Base-by-base conservation (phyloP, 257 asterid species). In the Solanum piurae region DNA sequence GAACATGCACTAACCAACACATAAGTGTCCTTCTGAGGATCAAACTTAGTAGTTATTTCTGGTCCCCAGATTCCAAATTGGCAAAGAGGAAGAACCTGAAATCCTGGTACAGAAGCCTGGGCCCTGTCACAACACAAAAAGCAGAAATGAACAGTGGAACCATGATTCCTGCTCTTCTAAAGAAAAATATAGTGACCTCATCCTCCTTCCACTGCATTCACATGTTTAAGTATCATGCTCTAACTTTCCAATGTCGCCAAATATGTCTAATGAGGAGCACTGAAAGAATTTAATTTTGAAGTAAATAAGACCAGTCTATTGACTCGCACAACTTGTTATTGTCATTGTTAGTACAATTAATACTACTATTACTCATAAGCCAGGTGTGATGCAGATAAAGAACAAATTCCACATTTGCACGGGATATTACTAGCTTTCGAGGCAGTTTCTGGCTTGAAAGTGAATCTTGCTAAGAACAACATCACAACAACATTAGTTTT, bases 1-100 rank as follows among this genome's bases (percentile, higher is more conserved):
- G 29, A 86, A 80, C 46, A 86, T 76, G 87, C 46, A 88, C 95
- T 42, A 87, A 95, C 98, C 98, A 95, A 88, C 87, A 97, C 98
- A 83, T 94, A 95, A 84, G 96, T 95, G 87, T 95, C 99, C 94
- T 93, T 95, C 86, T 95, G 94, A 83, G 98, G 91, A 84, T 97
- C 97, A 86, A 95, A 93, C 90, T 92, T 94, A 3, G 94, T 89
- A 40, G 91, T 49, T 90, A 95, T 92, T 92, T 93, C 98, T 46
- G 98, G 98, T 79, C 95, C 99, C 99, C 99, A 97, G 83, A 85
- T 89, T 90, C 98, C 98, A 91, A 97, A 95, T 89, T 95, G 94
- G 83, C 96, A 98, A 92, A 97, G 98, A 31, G 99, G 97, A 89
- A 97, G 95, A 92, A 97, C 95, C 90, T 94, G 83, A 92, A 95